Conservation (phyloP, 2,329 filamentous ascomycete species). For the Paecilomyces sp. region DNA sequence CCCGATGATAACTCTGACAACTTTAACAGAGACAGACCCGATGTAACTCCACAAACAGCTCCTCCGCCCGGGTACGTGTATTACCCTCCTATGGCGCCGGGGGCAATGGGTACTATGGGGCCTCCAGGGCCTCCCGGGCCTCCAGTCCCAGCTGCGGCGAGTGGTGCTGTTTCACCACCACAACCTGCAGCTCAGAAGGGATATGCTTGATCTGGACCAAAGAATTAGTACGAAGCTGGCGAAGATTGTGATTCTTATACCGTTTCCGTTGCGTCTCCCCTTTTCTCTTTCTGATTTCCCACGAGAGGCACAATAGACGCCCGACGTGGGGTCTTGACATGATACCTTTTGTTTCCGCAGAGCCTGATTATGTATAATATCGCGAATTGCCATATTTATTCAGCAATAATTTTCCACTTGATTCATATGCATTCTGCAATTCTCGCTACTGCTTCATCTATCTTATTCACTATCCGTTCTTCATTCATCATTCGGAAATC, state of each 20-base stretch:
- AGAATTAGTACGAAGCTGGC: not conserved
- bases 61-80: conserved; percentile 16
- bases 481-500: no score
- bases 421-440: no score
- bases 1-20: not conserved
- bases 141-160: not conserved
- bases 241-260: not conserved
- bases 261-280: not conserved
- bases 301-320: not conserved
- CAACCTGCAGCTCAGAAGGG: not conserved
- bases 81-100: not conserved
- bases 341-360: not conserved
- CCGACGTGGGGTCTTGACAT: not conserved
- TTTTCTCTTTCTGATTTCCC: not conserved
- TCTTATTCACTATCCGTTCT: no score
- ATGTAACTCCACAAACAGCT: conserved; percentile 29
- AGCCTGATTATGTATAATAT: not conserved
- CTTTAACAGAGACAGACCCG: conserved; percentile 23
- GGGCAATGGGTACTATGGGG: not conserved
- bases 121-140: not conserved
- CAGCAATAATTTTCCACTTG: no score
- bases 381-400: no score
- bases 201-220: not conserved
- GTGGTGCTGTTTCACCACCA: not conserved
- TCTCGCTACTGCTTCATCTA: no score